Percentiles rank a stretch among this genome's conserved stretches.
phyloP scores from a whole-genome alignment of 257 asterid genomes.

The Solanum bukasovii region DNA sequence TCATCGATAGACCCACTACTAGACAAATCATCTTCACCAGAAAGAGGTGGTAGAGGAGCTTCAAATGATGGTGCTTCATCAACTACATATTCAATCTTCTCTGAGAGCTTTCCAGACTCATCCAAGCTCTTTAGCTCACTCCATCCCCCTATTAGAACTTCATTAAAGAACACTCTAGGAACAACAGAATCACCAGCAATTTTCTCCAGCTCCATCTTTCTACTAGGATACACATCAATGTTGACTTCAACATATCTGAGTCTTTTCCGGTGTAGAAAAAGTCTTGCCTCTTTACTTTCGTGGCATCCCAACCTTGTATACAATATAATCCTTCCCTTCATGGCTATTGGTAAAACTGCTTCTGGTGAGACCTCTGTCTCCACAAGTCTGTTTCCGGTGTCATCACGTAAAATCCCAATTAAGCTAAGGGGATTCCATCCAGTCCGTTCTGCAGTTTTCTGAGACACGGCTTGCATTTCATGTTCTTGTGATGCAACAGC shows the following conservation, averaged over 20 bases:
- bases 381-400: slow-evolving; percentile 28
- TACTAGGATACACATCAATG: slow-evolving; percentile 60
- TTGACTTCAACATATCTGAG: slow-evolving; percentile 73
- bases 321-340: slow-evolving; percentile 73
- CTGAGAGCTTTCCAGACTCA: slow-evolving; percentile 62
- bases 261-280: slow-evolving; percentile 47
- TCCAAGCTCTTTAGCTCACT: slow-evolving; percentile 55
- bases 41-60: slow-evolving; percentile 88
- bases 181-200: slow-evolving; percentile 58
- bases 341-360: slow-evolving; percentile 26
- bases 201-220: slow-evolving; percentile 71
- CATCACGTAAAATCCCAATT: slow-evolving; percentile 42
- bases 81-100: slow-evolving; percentile 70
- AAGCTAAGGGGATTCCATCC: slow-evolving; percentile 66
- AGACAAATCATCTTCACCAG: slow-evolving; percentile 87
- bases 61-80: slow-evolving; percentile 63
- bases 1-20: slow-evolving; percentile 73
- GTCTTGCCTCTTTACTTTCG: slow-evolving; percentile 53
- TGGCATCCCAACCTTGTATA: slow-evolving; percentile 68
- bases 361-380: slow-evolving; percentile 15
- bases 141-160: slow-evolving; percentile 65
- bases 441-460: slow-evolving; percentile 25
- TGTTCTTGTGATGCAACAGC: slow-evolving; percentile 18
- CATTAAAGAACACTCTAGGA: slow-evolving; percentile 77
- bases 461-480: slow-evolving; percentile 22